Percentiles rank a stretch among this genome's conserved stretches.
These are phyloP conservation scores for Pseudocercospora cruenta DNA, from an alignment of 2,329 filamentous ascomycete genomes.

Conservation along the genomic window DNA sequence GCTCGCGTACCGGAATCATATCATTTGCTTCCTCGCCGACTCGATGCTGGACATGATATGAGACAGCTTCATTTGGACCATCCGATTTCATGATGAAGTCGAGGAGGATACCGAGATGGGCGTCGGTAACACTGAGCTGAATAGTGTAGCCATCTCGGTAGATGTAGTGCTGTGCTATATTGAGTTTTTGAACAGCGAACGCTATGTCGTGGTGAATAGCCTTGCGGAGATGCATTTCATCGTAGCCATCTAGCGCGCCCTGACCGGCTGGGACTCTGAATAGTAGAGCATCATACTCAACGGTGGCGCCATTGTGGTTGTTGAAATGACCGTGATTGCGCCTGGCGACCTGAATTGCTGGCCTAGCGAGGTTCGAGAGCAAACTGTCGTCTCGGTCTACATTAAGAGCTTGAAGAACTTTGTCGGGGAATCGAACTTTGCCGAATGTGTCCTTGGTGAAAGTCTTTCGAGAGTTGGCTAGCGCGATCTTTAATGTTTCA, in stretches of 20 bases:
- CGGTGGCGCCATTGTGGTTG: not conserved
- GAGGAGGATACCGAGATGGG: not conserved
- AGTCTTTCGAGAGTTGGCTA: not conserved
- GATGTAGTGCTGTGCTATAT: not conserved
- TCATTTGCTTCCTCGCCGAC: not conserved
- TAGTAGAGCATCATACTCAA: conserved; percentile 4
- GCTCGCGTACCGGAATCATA: not conserved
- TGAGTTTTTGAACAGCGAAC: not conserved
- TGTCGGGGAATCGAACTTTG: not conserved
- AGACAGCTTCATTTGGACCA: not conserved
- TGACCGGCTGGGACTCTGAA: not conserved
- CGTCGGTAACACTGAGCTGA: not conserved
- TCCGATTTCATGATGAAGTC: not conserved
- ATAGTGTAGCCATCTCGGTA: not conserved
- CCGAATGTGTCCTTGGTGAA: not conserved
- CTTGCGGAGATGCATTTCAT: not conserved
- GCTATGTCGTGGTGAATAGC: conserved; percentile 3
- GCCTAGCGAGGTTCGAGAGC: not conserved
- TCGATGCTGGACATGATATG: not conserved
- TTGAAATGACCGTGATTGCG: not conserved
- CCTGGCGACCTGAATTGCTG: not conserved
- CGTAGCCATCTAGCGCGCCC: conserved; percentile 1
- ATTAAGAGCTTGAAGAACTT: not conserved
- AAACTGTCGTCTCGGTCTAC: not conserved
- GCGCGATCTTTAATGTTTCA: not conserved